Evolutionary conservation across 345 rosid species (phyloP), one percentile per base, ranked within the genome.

Genomic region (Hibiscus mutabilis): DNA sequence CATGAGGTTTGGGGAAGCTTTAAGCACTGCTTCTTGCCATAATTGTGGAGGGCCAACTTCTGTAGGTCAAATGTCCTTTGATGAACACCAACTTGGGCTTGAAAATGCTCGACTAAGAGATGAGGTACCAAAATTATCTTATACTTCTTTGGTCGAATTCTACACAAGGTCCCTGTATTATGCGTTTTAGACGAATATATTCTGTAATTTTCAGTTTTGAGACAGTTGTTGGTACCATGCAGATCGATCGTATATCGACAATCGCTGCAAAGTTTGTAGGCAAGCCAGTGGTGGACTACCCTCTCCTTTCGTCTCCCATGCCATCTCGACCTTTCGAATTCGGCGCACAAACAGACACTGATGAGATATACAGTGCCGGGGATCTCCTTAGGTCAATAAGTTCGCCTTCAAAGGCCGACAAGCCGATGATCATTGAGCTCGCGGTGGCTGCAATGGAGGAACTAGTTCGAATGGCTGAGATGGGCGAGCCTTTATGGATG

Each of bases 31-130:
- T 66, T 86, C 97, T 0, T 95, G 99, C 75, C 99, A 97, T 40
- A 95, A 83, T 60, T 95, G 98, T 64, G 98, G 99, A 29, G 98
- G 99, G 11, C 97, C 97, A 1, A 92, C 98, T 0, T 87, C 97
- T 22, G 75, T 95, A 11, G 99, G 99, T 47, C 97, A 90, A 66
- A 92, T 92, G 96, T 90, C 99, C 12, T 90, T 88, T 64, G 97
- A 90, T 57, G 99, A 95, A 76, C 98, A 95, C 68, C 97, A 95
- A 75, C 72, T 95, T 46, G 86, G 98, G 16, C 85, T 92, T 25
- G 99, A 95, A 80, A 95, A 95, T 80, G 86, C 89, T 42, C 84
- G 94, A 44, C 55, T 92, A 70, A 81, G 97, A 73, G 97, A 95
- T 81, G 99, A 95, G 96, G 99, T 95, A 66, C 64, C 18, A 47